Evolutionary conservation across 1,284 basidiomycete genomes (phyloP), one percentile per base, ranked within the genome.

Genomic region (Leucoagaricus sp.): DNA sequence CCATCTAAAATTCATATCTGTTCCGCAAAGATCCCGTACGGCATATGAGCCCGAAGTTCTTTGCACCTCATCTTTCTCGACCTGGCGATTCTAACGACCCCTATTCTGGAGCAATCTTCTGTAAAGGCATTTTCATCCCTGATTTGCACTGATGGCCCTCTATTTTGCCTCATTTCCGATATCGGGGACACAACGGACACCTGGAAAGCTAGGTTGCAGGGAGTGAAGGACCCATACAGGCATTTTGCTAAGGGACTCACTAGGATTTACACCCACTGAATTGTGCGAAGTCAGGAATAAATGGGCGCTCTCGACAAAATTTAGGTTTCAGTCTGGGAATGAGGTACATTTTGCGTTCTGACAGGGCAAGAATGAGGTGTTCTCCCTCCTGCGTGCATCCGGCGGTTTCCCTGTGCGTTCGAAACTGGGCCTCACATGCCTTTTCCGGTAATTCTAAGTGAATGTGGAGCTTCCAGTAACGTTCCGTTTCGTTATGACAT

Each of bases 161-260:
- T n/a, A n/a, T n/a, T n/a, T n/a, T n/a, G n/a, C n/a, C n/a, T 51
- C 49, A 57, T 57, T 51, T 57, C 55, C 55, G 55, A 57, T 57
- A 57, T 56, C 55, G 55, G 53, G 29, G 23, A 15, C 40, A 45
- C 44, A 40, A 17, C 26, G 25, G 25, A 31, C 23, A 25, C 33
- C 33, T 36, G 8, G 28, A 17, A n/a, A 21, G 19, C 10, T 17
- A 36, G 38, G 40, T 41, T 28, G 17, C 23, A 19, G 38, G 44
- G 31, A 25, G 42, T 21, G 5, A 26, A 38, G 33, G n/a, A n/a
- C n/a, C n/a, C n/a, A n/a, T n/a, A n/a, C n/a, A n/a, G n/a, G n/a
- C n/a, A n/a, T n/a, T n/a, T n/a, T n/a, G n/a, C n/a, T n/a, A n/a
- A n/a, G n/a, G n/a, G n/a, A n/a, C n/a, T n/a, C n/a, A n/a, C n/a